Evolutionary conservation across 805 yeast species (phyloP), one percentile per base, ranked within the genome.

Genomic region (Kuraishia hungarica): DNA sequence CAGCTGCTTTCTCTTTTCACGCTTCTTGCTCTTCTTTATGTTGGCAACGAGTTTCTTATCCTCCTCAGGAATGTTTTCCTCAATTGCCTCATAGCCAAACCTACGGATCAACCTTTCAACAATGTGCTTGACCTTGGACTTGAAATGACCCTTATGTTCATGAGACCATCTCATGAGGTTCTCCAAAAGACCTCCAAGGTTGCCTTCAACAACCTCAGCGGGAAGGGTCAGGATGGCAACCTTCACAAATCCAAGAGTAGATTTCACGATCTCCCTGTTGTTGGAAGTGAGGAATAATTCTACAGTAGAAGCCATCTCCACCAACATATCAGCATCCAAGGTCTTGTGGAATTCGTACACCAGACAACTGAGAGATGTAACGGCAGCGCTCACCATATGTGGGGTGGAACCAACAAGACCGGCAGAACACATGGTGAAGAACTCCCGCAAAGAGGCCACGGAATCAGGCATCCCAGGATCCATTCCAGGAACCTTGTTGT

Each of bases 331-430:
- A 24, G 73, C 62, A 13, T 83, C 80, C 58, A 94, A 75, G 43
- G 75, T 73, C 54, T 81, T 81, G 62, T 86, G 86, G 72, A 89
- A 96, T 71, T 94, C 97, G 70, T 84, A 93, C 47, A 94, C 77
- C 50, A 93, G 73, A 65, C 97, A 86, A 50, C 96, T 85, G 54
- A 93, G 75, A 0, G 97, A 96, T 6, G 97, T 91, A 62, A 94
- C 84, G 1, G 93, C 84, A n/a, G 98, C 97, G 64, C 97, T 89
- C 35, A 94, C 88, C 97, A 93, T 93, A 72, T 93, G 96, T 39
- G 96, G 93, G 29, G 94, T 81, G 60, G 87, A 85, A 56, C 97
- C 97, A 43, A 94, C 97, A 61, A 96, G 76, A 74, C 99, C 99
- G 28, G 97, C 99, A 69, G 93, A 82, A 29, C 93, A 86, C 86